phyloP scores from a whole-genome alignment of 805 yeast species.

The Pichia phayaonensis region DNA sequence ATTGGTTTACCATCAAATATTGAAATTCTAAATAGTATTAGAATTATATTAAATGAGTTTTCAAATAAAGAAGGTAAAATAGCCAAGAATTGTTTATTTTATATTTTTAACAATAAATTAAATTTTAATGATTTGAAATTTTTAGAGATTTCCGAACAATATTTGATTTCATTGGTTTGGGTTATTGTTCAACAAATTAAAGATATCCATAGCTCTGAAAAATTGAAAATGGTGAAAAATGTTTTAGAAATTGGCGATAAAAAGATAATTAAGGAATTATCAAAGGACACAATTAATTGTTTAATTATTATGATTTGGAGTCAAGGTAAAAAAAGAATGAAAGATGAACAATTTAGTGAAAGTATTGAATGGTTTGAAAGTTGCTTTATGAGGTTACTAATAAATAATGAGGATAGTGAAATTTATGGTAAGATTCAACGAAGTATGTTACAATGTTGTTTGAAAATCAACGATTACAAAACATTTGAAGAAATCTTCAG shows the following conservation, averaged over 20 bases:
- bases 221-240: slow-evolving; percentile 16
- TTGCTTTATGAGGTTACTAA: slow-evolving; percentile 6
- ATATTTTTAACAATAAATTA: slow-evolving; percentile 28
- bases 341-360: slow-evolving; percentile 8
- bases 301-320: slow-evolving; percentile 34
- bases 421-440: slow-evolving; percentile 33
- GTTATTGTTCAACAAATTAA: slow-evolving; percentile 16
- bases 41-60: slow-evolving; percentile 11
- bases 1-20: slow-evolving; percentile 21
- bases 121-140: slow-evolving; percentile 3
- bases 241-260: slow-evolving; percentile 25
- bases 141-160: slow-evolving; percentile 8
- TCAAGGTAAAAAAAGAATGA: slow-evolving; percentile 27
- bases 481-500: slow-evolving; percentile 19
- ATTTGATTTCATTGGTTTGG: slow-evolving; percentile 16
- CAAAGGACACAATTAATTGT: slow-evolving; percentile 26
- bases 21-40: slow-evolving; percentile 12
- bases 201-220: slow-evolving; percentile 8
- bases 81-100: slow-evolving; percentile 30
- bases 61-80: slow-evolving; percentile 18
- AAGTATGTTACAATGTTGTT: slow-evolving; percentile 26
- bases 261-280: slow-evolving; percentile 19
- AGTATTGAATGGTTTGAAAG: slow-evolving; percentile 15
- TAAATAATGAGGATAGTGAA: slow-evolving; percentile 14
- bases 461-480: slow-evolving; percentile 17